These are phyloP conservation scores for Fusarium torreyae DNA, from an alignment of 2,329 filamentous ascomycete species.

Conservation along the genomic window DNA sequence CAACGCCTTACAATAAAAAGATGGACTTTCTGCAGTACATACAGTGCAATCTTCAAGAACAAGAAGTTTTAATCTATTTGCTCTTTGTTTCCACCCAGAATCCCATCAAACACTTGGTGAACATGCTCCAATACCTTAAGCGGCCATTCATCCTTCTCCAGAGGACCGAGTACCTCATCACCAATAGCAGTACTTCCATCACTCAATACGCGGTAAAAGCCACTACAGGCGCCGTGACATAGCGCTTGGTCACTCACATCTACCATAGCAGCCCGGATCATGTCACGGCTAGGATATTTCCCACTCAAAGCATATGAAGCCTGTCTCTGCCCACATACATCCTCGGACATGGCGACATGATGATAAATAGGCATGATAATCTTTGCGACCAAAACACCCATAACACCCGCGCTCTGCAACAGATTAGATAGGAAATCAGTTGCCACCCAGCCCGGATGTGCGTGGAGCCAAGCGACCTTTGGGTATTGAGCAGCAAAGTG, in stretches of 20 bases:
- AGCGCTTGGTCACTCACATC: background rate
- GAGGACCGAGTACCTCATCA: fast-evolving
- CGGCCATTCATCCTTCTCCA: background rate
- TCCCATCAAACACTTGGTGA: background rate
- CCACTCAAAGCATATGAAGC: background rate
- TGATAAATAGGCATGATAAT: background rate
- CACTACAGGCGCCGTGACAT: background rate
- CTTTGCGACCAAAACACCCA: background rate
- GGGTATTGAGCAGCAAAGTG: background rate
- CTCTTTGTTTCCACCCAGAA: too few species aligned
- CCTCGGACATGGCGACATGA: background rate
- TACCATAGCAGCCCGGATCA: slow-evolving; percentile 1
- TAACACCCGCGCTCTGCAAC: background rate
- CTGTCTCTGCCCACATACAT: background rate
- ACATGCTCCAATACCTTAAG: background rate
- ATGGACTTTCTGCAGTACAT: too few species aligned
- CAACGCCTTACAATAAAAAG: too few species aligned
- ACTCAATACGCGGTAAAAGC: slow-evolving; percentile 3
- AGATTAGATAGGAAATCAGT: background rate
- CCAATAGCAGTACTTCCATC: background rate
- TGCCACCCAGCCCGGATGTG: background rate
- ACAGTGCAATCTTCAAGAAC: too few species aligned
- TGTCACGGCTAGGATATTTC: slow-evolving; percentile 4
- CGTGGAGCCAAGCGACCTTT: slow-evolving; percentile 2
- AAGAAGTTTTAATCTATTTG: too few species aligned